Percentiles rank a stretch among this genome's conserved stretches.
These are phyloP conservation scores for Gracilaria domingensis DNA, from an alignment of 23 red algal species.

Conservation along the genomic window DNA sequence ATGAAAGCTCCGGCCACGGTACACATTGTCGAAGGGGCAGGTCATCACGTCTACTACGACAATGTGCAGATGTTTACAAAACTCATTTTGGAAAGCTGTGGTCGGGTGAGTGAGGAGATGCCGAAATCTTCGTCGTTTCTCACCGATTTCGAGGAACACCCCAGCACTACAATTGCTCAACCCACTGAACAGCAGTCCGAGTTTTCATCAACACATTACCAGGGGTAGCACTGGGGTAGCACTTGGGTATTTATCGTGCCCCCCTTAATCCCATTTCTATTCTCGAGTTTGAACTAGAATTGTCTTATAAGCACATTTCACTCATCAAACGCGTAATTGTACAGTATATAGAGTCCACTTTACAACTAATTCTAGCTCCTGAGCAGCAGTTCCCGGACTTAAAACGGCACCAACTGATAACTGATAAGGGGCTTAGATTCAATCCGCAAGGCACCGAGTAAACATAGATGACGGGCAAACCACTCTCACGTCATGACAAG, in stretches of 20 bases:
- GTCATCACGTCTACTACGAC: constrained; percentile 77
- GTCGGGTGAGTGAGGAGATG: neutral
- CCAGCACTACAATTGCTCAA: neutral
- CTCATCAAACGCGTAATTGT: too few relatives aligned
- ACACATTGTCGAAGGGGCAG: constrained; percentile 42
- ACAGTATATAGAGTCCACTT: too few relatives aligned
- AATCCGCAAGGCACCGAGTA: too few relatives aligned
- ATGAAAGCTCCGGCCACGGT: constrained; percentile 45
- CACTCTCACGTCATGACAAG: too few relatives aligned
- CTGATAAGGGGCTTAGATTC: too few relatives aligned
- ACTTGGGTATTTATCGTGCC: neutral
- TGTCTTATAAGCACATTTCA: too few relatives aligned
- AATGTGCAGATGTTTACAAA: constrained; percentile 40
- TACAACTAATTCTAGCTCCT: too few relatives aligned
- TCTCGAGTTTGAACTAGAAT: too few relatives aligned
- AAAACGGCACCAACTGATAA: too few relatives aligned
- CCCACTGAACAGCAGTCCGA: neutral
- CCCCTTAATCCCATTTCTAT: neutral
- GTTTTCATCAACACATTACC: neutral
- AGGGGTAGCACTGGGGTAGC: too few relatives aligned
- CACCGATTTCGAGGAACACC: neutral
- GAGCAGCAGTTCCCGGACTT: too few relatives aligned
- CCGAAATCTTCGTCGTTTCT: neutral
- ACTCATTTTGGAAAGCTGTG: constrained; percentile 32
- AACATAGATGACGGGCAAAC: too few relatives aligned